Evolutionary conservation across 2,329 filamentous ascomycete species (phyloP), one percentile per base, ranked within the genome.

Genomic region (Cladosporium sp.): DNA sequence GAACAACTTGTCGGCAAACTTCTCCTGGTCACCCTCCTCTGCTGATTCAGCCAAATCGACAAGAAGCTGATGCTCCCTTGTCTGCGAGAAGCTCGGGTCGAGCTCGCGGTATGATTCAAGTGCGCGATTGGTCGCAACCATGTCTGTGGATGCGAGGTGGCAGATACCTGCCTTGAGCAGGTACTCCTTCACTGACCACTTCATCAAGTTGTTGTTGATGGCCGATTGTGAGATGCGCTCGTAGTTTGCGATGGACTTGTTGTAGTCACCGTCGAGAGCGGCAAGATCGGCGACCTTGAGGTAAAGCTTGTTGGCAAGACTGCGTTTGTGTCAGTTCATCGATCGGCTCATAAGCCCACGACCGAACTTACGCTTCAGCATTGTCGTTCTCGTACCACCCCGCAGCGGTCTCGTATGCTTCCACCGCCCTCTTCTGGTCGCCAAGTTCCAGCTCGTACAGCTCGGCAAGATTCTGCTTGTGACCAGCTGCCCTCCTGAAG

Each of bases 111-210:
- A 98, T 71, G 87, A 88, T 73, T 96, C 90, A 26, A 98, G 82
- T 33, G 93, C 93, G 59, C 92, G 87, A 75, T 89, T 89, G 21
- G 89, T 86, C 57, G 89, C 91, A 63, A 97, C 91, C 73, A 90
- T 81, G 77, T 98, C 94, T 65, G 81, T 83, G n/a, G 85, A 84
- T 64, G 87, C 88, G 44, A 98, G 84, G 77, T 96, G 90, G 81
- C 93, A 97, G 76, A 98, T 91, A 35, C 93, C 93, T 0, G 92
- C 92, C 81, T 97, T 97, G 74, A 98, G 85, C 74, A 97, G 89
- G 81, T 97, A 97, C 70, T 97, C 93, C 80, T 97, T 98, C 69
- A 98, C 92, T 57, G 88, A 92, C 87, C 92, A 96, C 77, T 89
- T 91, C 91, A 96, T 94, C 66, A 97, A 83, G 78, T 96, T 95